Base-by-base conservation (phyloP, 163 green algal species). In the Chloroidium sp. region DNA sequence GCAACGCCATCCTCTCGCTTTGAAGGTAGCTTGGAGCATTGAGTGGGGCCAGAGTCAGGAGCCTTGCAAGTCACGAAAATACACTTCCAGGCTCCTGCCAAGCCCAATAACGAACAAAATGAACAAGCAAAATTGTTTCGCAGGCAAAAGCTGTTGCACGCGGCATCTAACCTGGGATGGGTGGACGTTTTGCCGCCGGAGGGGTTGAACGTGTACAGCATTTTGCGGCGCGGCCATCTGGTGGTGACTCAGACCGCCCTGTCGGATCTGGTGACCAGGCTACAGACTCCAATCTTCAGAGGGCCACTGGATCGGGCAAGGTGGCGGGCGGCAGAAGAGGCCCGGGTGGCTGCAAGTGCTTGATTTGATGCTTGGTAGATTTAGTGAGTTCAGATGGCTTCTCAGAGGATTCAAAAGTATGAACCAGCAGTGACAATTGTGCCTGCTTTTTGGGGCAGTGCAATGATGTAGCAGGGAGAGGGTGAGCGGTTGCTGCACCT, bases 151-250 rank as follows among this genome's bases (percentile, higher is more conserved):
- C 69, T 95, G 61, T 81, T 85, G 12, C 82, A 69, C 13, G 86
- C 82, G 2, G 77, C 84, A 1, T 60, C 82, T 69, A 97, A 97
- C 80, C 80, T 97, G 67, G 83, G 86, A 0, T 90, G 88, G 80
- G 88, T 95, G 59, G 86, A 93, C 72, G 86, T 93, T 4, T 83
- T 96, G 69, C 86, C 90, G 1, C 78, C 83, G 36, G 69, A 84
- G 2, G 90, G 95, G 13, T 82, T 95, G 0, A 98, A 96, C 77
- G 94, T 98, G 3, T 97, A 96, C 84, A 90, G 89, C 82, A 92
- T 98, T 60, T 85, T 98, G 62, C 87, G 93, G 81, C 85, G 91
- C 4, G 89, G 96, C 75, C 87, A 91, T n/a, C 85, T 98, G 0
- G 77, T 97, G 58, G 74, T 98, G 14, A 94, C 91, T 0, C 77